These are phyloP conservation scores for Malassezia brasiliensis DNA, from an alignment of 1,284 basidiomycete genomes.

Conservation along the genomic window DNA sequence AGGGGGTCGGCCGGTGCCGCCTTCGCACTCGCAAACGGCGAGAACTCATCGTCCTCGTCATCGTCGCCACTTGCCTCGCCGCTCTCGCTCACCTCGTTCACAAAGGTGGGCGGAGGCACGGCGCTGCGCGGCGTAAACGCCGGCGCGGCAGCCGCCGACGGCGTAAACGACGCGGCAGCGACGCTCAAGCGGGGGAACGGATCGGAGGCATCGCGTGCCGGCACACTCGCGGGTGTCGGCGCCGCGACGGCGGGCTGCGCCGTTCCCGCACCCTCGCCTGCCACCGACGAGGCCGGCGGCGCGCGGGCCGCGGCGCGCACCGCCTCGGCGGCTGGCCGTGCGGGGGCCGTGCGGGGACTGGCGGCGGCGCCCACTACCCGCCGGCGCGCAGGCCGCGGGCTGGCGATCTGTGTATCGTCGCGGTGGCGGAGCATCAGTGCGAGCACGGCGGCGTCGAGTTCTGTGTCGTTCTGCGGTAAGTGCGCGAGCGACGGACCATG, in stretches of 20 bases:
- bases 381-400: neutral
- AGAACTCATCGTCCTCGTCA: constrained; percentile 56
- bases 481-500: neutral
- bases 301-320: neutral
- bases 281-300: neutral
- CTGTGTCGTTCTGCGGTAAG: constrained; percentile 1
- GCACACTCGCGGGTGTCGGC: neutral
- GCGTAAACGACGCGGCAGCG: constrained; percentile 36
- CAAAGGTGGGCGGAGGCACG: constrained; percentile 2
- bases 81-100: neutral
- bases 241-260: neutral
- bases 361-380: neutral
- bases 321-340: neutral
- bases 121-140: constrained; percentile 23
- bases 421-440: constrained; percentile 8
- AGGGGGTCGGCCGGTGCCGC: neutral
- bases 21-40: constrained; percentile 50
- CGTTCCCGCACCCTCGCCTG: neutral
- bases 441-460: constrained; percentile 10
- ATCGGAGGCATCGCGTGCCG: neutral
- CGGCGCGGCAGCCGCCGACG: constrained; percentile 24
- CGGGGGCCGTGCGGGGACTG: neutral
- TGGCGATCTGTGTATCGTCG: neutral
- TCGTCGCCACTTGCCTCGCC: constrained; percentile 20
- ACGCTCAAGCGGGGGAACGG: constrained; percentile 34